Evolutionary conservation across 768 basidiomycete species (phyloP).

Genomic region (Boletus sensibilis): DNA sequence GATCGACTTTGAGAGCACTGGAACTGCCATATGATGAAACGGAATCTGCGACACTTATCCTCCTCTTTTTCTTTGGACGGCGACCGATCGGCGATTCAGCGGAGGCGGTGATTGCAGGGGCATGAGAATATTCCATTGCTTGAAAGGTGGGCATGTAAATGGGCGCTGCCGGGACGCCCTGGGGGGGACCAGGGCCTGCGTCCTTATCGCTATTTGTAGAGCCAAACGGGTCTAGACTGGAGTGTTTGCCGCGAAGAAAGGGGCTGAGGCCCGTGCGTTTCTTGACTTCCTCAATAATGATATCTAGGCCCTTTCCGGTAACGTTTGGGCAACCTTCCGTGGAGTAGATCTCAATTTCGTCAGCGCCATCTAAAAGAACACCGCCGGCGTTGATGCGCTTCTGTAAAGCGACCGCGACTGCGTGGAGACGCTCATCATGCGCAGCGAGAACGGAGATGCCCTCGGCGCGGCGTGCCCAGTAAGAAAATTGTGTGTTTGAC

Average conservation of each 20-base stretch:
- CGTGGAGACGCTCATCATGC: conserved; percentile 40
- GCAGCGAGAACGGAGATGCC: conserved; percentile 46
- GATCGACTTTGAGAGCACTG: conserved; percentile 24
- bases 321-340: conserved; percentile 39
- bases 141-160: conserved; percentile 43
- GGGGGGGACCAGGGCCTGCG: conserved; percentile 28
- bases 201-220: conserved; percentile 38
- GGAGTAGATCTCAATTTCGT: conserved; percentile 24
- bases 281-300: conserved; percentile 48
- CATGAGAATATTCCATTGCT: conserved; percentile 38
- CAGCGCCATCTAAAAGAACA: conserved; percentile 29
- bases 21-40: conserved; percentile 36
- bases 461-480: conserved; percentile 52
- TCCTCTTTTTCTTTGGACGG: conserved; percentile 36
- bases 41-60: conserved; percentile 36
- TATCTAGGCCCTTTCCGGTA: conserved; percentile 50
- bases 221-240: conserved; percentile 50
- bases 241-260: conserved; percentile 51
- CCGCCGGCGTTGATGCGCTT: conserved; percentile 39
- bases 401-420: conserved; percentile 42
- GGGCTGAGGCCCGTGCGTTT: conserved; percentile 47
- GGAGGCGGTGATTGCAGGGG: conserved; percentile 32
- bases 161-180: conserved; percentile 26
- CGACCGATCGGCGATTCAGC: conserved; percentile 29
- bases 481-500: conserved; percentile 55